These are phyloP conservation scores for Phlebiopsis flavidoalba DNA, from an alignment of 768 basidiomycete species.

Conservation along the genomic window DNA sequence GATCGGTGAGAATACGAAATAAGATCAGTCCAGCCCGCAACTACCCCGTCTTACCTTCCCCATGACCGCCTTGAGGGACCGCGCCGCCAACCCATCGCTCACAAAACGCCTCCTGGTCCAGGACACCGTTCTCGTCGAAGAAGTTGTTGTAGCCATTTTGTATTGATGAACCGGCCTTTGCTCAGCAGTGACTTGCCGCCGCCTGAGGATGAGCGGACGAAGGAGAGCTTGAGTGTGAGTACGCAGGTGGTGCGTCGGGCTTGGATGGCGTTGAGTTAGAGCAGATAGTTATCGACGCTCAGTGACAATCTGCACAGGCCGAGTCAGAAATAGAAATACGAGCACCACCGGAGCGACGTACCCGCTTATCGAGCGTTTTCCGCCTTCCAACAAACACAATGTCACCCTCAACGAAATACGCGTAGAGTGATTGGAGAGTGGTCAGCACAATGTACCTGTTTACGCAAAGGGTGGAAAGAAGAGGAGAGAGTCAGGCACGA, in stretches of 20 bases:
- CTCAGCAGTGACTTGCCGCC: conserved; percentile 87
- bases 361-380: conserved; percentile 84
- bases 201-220: conserved; percentile 74
- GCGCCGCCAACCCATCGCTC: conserved; percentile 75
- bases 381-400: conserved; percentile 86
- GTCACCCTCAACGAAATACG: conserved; percentile 81
- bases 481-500: conserved; percentile 1
- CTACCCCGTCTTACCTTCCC: conserved; percentile 37
- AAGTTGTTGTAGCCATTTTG: conserved; percentile 62
- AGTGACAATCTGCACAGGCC: conserved; percentile 66
- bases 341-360: conserved; percentile 30
- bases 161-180: conserved; percentile 55
- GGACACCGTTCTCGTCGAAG: conserved; percentile 75
- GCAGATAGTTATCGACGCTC: conserved; percentile 79
- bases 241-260: conserved; percentile 53
- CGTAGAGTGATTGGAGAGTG: conserved; percentile 67
- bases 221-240: conserved; percentile 59
- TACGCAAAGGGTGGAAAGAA: not conserved
- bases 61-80: conserved; percentile 71
- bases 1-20: not conserved
- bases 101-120: conserved; percentile 73
- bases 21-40: not conserved
- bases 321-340: not conserved
- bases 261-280: conserved; percentile 60
- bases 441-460: conserved; percentile 76